These are phyloP conservation scores for Groenewaldozyma salmanticensis DNA, from an alignment of 805 yeast genomes.

Conservation along the genomic window DNA sequence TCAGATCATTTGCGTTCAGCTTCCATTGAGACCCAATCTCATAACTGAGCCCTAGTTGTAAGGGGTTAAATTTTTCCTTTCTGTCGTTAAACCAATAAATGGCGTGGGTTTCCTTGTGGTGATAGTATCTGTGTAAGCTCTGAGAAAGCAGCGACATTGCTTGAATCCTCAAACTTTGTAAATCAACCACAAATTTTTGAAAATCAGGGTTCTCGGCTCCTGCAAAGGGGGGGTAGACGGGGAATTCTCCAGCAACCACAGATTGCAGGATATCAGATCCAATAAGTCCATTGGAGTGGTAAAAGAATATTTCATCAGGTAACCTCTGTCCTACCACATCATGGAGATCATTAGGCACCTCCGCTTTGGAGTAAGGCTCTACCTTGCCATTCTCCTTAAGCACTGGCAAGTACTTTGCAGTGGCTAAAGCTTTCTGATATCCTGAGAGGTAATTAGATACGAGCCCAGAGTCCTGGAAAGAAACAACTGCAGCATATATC, in stretches of 20 bases:
- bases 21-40: slow-evolving; percentile 1
- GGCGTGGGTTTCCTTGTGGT: slow-evolving; percentile 53
- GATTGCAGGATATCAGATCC: slow-evolving; percentile 57
- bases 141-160: slow-evolving; percentile 61
- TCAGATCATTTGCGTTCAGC: slow-evolving; percentile 17
- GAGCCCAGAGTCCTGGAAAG: slow-evolving; percentile 15
- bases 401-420: slow-evolving; percentile 66
- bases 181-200: slow-evolving; percentile 33
- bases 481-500: slow-evolving; percentile 22
- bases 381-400: slow-evolving; percentile 60
- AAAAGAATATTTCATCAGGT: slow-evolving; percentile 78
- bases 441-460: slow-evolving; percentile 30
- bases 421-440: slow-evolving; percentile 59
- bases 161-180: slow-evolving; percentile 43
- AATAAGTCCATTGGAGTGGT: slow-evolving; percentile 67
- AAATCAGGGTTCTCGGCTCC: slow-evolving; percentile 51
- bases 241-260: slow-evolving; percentile 51
- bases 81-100: slow-evolving; percentile 45
- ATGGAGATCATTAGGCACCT: slow-evolving; percentile 70
- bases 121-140: slow-evolving; percentile 75
- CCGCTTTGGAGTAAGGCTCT: slow-evolving; percentile 41
- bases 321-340: slow-evolving; percentile 74
- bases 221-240: slow-evolving; percentile 59
- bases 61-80: slow-evolving; percentile 15
- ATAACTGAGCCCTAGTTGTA: slow-evolving; percentile 1